Percentiles rank a stretch among this genome's conserved stretches.
These are phyloP conservation scores for Calonectria montana DNA, from an alignment of 2,329 filamentous ascomycete genomes.

Conservation along the genomic window DNA sequence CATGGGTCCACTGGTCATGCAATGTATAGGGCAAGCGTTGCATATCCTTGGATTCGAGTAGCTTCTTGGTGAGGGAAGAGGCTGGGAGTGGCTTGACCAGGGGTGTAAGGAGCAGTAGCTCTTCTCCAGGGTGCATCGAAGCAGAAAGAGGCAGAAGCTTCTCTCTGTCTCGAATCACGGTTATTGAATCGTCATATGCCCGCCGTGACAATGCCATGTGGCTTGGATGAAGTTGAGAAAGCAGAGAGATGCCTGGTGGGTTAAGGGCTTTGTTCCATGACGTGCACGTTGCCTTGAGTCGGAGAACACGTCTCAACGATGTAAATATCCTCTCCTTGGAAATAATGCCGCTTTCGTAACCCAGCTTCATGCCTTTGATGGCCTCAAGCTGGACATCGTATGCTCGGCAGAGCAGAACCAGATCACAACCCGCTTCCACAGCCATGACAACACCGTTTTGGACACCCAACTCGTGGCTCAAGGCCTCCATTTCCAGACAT, in stretches of 20 bases:
- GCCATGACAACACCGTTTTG: slow-evolving; percentile 98
- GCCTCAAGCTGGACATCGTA: slow-evolving; percentile 92
- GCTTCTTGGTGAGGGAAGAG: slow-evolving; percentile 81
- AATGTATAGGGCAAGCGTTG: slow-evolving; percentile 49
- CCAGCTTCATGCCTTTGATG: slow-evolving; percentile 88
- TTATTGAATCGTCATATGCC: slow-evolving; percentile 93
- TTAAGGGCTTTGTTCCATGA: slow-evolving; percentile 94
- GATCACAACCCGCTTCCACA: slow-evolving; percentile 93
- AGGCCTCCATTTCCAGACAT: slow-evolving; percentile 95
- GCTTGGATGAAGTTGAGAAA: slow-evolving; percentile 83
- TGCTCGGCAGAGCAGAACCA: slow-evolving; percentile 88
- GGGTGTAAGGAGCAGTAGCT: slow-evolving; percentile 88
- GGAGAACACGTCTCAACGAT: slow-evolving; percentile 82
- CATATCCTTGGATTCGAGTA: slow-evolving; percentile 66
- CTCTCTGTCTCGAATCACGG: slow-evolving; percentile 90
- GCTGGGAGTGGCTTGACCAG: slow-evolving; percentile 93
- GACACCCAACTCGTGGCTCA: slow-evolving; percentile 96
- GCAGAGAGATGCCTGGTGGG: slow-evolving; percentile 79
- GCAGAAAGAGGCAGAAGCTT: slow-evolving; percentile 84
- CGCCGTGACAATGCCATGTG: slow-evolving; percentile 85
- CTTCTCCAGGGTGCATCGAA: slow-evolving; percentile 85
- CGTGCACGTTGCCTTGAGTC: slow-evolving; percentile 86
- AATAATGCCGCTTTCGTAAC: slow-evolving; percentile 91
- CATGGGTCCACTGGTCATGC: slow-evolving; percentile 68
- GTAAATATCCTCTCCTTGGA: slow-evolving; percentile 82